These are phyloP conservation scores for Albatrellus sp. DNA, from an alignment of 1,284 basidiomycete species.

Conservation along the genomic window DNA sequence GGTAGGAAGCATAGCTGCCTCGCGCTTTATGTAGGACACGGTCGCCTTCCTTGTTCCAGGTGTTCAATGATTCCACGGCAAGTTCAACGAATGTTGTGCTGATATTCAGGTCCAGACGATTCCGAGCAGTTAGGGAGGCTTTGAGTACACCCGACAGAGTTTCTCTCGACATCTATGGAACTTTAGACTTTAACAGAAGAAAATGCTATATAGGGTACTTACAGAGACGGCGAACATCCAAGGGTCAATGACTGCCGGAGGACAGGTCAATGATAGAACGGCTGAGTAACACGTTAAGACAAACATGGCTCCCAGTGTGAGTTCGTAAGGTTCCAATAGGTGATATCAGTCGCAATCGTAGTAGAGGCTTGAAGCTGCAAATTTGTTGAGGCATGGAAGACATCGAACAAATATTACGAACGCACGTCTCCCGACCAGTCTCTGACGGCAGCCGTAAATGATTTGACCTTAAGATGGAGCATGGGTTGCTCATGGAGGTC, in stretches of 20 bases:
- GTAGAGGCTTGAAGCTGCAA: conserved; percentile 70
- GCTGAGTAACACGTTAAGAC: conserved; percentile 14
- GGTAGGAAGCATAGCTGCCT: conserved; percentile 88
- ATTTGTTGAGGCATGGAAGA: conserved; percentile 1
- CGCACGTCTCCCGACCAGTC: conserved; percentile 92
- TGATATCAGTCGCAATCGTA: conserved; percentile 73
- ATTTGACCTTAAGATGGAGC: conserved; percentile 79
- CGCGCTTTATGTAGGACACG: conserved; percentile 61
- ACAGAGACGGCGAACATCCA: conserved; percentile 84
- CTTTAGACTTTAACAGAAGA: not conserved
- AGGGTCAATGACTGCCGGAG: conserved; percentile 75
- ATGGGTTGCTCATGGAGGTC: conserved; percentile 94
- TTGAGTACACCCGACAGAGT: conserved; percentile 41
- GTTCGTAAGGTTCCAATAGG: conserved; percentile 95
- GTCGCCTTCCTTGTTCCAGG: conserved; percentile 68
- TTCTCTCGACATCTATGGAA: conserved; percentile 39
- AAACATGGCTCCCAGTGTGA: conserved; percentile 97
- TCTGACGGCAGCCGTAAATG: conserved; percentile 74
- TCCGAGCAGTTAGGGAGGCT: conserved; percentile 62
- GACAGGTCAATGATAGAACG: not conserved
- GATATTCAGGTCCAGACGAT: conserved; percentile 86
- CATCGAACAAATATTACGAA: not conserved
- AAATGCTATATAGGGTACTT: conserved; percentile 13
- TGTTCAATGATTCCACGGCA: conserved; percentile 61
- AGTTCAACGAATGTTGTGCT: conserved; percentile 90